A percentile compares a stretch with the other conserved stretches of the same genome.
These are phyloP conservation scores for Coniosporium apollinis DNA, from an alignment of 495 filamentous ascomycete species.

Conservation along the genomic window DNA sequence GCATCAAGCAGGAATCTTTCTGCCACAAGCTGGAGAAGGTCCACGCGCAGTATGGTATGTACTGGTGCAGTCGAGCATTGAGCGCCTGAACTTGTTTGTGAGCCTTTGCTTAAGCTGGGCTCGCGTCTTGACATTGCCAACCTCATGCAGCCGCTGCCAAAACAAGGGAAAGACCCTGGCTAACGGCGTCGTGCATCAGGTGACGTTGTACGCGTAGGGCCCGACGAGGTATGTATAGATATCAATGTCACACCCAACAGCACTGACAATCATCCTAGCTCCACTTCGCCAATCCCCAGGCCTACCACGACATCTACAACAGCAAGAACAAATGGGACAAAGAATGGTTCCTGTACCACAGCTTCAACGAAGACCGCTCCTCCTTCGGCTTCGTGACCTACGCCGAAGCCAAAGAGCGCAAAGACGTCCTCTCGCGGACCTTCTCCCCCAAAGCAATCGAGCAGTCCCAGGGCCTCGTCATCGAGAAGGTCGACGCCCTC, in stretches of 20 bases:
- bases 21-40: constrained; percentile 4
- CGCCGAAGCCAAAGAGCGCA: constrained; percentile 21
- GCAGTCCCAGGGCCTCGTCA: constrained; percentile 19
- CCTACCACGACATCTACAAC: constrained; percentile 27
- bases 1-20: constrained; percentile 5
- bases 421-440: constrained; percentile 20
- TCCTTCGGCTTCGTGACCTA: constrained; percentile 23
- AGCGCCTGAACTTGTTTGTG: no score
- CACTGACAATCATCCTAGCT: constrained; percentile 13
- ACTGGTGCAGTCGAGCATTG: no score
- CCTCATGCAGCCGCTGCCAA: no score
- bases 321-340: constrained; percentile 22
- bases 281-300: constrained; percentile 25
- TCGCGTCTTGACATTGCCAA: no score
- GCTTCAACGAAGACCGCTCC: constrained; percentile 22
- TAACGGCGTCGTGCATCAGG: no score
- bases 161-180: no score
- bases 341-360: constrained; percentile 18
- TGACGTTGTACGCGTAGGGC: constrained; percentile 16
- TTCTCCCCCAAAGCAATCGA: constrained; percentile 24
- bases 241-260: background rate
- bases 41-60: constrained; percentile 18
- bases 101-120: no score
- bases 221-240: constrained; percentile 15
- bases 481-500: constrained; percentile 21